phyloP scores from a whole-genome alignment of 129 eudicot species.

The Sambucus nigra region DNA sequence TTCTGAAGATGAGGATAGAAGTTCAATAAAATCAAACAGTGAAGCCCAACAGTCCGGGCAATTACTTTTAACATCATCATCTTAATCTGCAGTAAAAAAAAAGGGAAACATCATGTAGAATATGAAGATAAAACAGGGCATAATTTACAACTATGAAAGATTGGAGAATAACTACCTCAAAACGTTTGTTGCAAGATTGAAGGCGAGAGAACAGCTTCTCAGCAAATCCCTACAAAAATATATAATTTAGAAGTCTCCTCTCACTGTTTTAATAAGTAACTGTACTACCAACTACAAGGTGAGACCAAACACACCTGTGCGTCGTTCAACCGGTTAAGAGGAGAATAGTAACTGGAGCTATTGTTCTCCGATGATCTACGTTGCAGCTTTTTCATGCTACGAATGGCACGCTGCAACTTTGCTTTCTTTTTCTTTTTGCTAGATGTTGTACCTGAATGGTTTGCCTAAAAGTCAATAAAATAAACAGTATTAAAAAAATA shows the following conservation, averaged over 20 bases:
- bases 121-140: conserved; percentile 8
- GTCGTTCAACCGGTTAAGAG: conserved; percentile 71
- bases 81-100: conserved; percentile 48
- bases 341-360: conserved; percentile 59
- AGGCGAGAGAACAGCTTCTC: conserved; percentile 81
- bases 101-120: background rate
- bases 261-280: background rate
- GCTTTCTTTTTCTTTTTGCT: conserved; percentile 99
- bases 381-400: conserved; percentile 96
- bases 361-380: conserved; percentile 62
- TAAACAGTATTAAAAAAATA: conserved; percentile 1
- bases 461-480: conserved; percentile 48
- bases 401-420: conserved; percentile 76
- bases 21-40: conserved; percentile 54
- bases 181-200: conserved; percentile 60
- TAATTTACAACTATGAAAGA: background rate
- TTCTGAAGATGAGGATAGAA: conserved; percentile 88
- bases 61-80: conserved; percentile 91
- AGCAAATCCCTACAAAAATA: conserved; percentile 61
- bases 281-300: background rate
- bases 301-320: conserved; percentile 49
- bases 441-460: conserved; percentile 73
- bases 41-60: conserved; percentile 90
- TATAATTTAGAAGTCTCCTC: conserved; percentile 3
- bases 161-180: conserved; percentile 51